Evolutionary conservation across 2,329 filamentous ascomycete genomes (phyloP), one percentile per base, ranked within the genome.

Genomic region (Stylonectria norvegica): DNA sequence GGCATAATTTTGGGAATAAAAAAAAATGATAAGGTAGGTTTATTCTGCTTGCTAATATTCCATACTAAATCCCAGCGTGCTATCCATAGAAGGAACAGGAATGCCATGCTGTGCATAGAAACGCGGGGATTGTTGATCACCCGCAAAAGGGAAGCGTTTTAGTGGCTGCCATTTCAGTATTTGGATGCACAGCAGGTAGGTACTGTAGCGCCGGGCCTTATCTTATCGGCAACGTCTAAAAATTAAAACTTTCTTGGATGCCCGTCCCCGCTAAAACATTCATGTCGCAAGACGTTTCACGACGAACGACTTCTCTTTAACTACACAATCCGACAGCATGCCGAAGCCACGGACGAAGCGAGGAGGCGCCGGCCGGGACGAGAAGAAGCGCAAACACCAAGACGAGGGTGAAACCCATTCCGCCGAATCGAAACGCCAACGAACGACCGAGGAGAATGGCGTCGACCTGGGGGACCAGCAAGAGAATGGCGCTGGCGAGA

Each of bases 311-410:
- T n/a, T n/a, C n/a, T n/a, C n/a, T n/a, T n/a, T n/a, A n/a, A n/a
- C n/a, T n/a, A n/a, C n/a, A n/a, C n/a, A n/a, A n/a, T n/a, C n/a
- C 29, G 20, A 41, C 45, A 61, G 42, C 37, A 72, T 70, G 69
- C 67, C 65, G 10, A 70, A 71, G 52, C 68, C 67, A 34, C 62
- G 68, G 46, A 69, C 67, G 14, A 71, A 70, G 54, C 58, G 67
- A 47, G n/a, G n/a, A n/a, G 63, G 63, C 36, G 56, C 48, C 18
- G 49, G 55, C 15, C 67, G 66, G 50, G 63, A 70, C 20, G 65
- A 69, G 53, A 62, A 62, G 34, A 69, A 70, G 55, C 58, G 66
- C 47, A 70, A 69, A 51, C 56, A 57, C 39, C 53, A 52, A 15
- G 63, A 65, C 5, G 57, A 62, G 7, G 42, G 36, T 18, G 49